Evolutionary conservation across 805 yeast genomes (phyloP), one percentile per base, ranked within the genome.

Genomic region (Pichia rugopelliculosa): DNA sequence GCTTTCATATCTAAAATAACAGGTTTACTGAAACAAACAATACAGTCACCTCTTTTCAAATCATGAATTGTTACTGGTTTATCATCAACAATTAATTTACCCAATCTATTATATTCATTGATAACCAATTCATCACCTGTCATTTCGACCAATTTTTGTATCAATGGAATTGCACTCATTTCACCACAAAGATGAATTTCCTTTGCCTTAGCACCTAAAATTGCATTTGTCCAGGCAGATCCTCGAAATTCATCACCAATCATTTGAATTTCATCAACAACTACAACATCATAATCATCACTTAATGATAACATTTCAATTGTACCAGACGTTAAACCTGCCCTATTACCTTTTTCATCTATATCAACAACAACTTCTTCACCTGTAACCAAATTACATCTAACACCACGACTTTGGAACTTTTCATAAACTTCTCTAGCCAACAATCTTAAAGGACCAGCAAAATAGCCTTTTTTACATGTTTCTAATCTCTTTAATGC

Each of bases 181-280:
- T 93, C 99, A 36, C 99, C 99, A 68, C 99, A 93, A 7, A 91
- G 60, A 68, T 93, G 98, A 2, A 93, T 70, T 53, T 88, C 96
- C 47, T 79, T 79, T 4, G 97, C 95, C 50, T 77, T 76, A 0
- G 82, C 93, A 4, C 98, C 98, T 30, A 93, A 68, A 1, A 93
- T 68, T 0, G 96, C 97, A 55, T 80, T 80, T 0, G 97, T 84
- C 98, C 99, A 93, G 0, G 96, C 95, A 69, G 86, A 80, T 0
- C 99, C 99, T 53, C 99, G 68, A 17, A 68, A 68, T 8, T 70
- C 69, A 59, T 90, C 96, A 2, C 78, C 80, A 56, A 93, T 80
- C 98, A 93, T 89, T 64, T 93, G 99, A 54, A 93, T 91, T 62
- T 93, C 99, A 69, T 93, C 99, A 24, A 93, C 76, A 20, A 93